Base-by-base conservation (phyloP, 139 green algal genomes). In the Chlorella ohadii region DNA sequence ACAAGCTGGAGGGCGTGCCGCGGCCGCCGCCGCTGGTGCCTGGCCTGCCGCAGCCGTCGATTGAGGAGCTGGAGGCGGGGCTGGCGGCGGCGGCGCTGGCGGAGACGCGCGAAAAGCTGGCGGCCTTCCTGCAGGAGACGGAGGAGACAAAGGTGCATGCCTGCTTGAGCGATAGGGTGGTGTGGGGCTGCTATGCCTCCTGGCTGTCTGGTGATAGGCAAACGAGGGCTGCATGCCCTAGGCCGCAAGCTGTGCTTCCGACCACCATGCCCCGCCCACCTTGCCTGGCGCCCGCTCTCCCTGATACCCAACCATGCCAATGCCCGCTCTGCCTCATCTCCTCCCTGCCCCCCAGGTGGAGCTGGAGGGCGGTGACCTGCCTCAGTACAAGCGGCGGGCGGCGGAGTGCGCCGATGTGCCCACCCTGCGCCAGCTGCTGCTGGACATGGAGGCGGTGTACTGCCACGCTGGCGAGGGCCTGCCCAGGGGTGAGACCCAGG, bases 401-500 rank as follows among this genome's bases (percentile, higher is more conserved):
- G 61, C 39, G 2, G 19, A 25, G 27, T 82, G 76, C 59, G 12
- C 25, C 71, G 57, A 84, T 65, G 17, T 70, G 86, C 27, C 31
- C 59, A 28, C 36, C 38, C 67, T 92, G 19, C 71, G 65, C 57
- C n/a, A 74, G 23, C 59, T 80, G 57, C 68, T 91, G 41, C 72
- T 91, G 56, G 57, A 70, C 22, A 22, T 90, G 55, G 88, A 91
- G 76, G 38, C 25, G 51, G 19, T 75, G n/a, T 76, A 75, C 6
- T 64, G 59, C 25, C 25, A 82, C 33, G 66, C 79, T 31, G 83
- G 77, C 23, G 88, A 91, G 41, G 86, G 88, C 34, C 78, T 91
- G 61, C 88, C 88, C 2, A 59, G 38, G 73, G 86, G 85, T 85
- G 55, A 31, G 82, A 27, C 4, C 65, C 41, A 33, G 11, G n/a